Evolutionary conservation across 2,329 filamentous ascomycete species (phyloP).

Genomic region (Fusarium hostae): DNA sequence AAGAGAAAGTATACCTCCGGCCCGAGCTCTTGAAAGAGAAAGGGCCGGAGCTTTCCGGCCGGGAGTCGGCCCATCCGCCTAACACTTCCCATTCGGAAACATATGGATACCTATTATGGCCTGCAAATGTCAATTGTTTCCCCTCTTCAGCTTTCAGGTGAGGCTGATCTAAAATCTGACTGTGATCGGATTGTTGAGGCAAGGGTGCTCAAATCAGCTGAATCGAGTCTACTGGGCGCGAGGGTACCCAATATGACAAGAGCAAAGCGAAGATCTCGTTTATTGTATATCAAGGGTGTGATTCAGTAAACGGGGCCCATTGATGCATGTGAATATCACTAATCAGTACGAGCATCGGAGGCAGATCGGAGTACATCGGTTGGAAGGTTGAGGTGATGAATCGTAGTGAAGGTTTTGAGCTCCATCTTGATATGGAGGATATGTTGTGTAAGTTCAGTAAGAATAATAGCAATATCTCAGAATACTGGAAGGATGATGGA

Average conservation of each 20-base stretch:
- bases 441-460: too few species aligned
- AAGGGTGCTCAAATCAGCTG: neutral
- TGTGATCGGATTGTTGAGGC: neutral
- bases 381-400: neutral
- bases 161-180: neutral
- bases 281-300: neutral
- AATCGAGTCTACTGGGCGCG: neutral
- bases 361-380: too few species aligned
- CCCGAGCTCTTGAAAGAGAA: neutral
- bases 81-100: accelerated
- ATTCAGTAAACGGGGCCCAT: neutral
- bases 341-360: neutral
- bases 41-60: neutral
- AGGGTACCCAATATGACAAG: neutral
- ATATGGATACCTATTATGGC: neutral
- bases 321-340: neutral
- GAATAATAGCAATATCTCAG: too few species aligned
- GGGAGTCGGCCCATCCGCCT: neutral
- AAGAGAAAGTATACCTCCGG: accelerated
- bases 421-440: too few species aligned
- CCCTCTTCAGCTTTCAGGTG: neutral
- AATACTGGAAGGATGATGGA: too few species aligned
- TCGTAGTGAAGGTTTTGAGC: too few species aligned
- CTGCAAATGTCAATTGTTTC: neutral
- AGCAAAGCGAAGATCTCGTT: too few species aligned